Percentiles rank a stretch among this genome's conserved stretches.
phyloP scores from a whole-genome alignment of 2,329 filamentous ascomycete species.

The Colletotrichum sp. region DNA sequence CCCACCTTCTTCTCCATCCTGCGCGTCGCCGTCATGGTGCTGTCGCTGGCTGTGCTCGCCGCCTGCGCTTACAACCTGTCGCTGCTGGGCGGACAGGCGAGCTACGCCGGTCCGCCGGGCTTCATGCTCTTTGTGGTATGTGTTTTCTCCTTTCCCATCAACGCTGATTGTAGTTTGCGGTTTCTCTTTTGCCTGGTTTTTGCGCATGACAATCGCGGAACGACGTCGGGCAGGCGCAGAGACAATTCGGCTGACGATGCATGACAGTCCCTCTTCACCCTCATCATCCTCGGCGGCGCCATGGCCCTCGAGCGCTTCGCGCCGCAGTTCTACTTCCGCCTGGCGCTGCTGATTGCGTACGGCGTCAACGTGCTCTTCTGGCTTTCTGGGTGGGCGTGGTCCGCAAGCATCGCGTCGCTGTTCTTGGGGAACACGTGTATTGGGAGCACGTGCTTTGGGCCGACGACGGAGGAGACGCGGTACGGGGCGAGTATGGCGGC shows the following conservation, averaged over 20 bases:
- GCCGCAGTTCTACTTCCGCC: constrained; percentile 41
- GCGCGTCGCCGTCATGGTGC: constrained; percentile 40
- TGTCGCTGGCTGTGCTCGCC: constrained; percentile 44
- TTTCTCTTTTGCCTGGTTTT: neutral
- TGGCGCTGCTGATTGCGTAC: constrained; percentile 40
- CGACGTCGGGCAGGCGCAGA: neutral
- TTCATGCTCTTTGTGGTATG: constrained; percentile 54
- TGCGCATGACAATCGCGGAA: neutral
- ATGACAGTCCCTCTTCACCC: constrained; percentile 43
- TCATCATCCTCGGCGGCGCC: constrained; percentile 43
- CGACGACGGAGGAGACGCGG: constrained; percentile 18
- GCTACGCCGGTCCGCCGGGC: constrained; percentile 38
- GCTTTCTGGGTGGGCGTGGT: constrained; percentile 48
- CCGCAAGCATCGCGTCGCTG: constrained; percentile 37
- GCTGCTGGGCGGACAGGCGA: constrained; percentile 33
- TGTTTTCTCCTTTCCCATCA: neutral
- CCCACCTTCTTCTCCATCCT: constrained; percentile 42
- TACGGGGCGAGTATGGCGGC: constrained; percentile 39
- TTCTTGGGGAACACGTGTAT: constrained; percentile 24
- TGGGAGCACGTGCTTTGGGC: constrained; percentile 24
- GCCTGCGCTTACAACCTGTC: constrained; percentile 45
- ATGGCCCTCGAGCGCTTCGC: constrained; percentile 39
- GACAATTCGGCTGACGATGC: neutral
- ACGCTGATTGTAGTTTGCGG: neutral
- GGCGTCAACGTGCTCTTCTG: constrained; percentile 47